Percentiles rank a stretch among this genome's conserved stretches.
These are phyloP conservation scores for Leccinum variabile DNA, from an alignment of 1,284 basidiomycete genomes.

Conservation along the genomic window DNA sequence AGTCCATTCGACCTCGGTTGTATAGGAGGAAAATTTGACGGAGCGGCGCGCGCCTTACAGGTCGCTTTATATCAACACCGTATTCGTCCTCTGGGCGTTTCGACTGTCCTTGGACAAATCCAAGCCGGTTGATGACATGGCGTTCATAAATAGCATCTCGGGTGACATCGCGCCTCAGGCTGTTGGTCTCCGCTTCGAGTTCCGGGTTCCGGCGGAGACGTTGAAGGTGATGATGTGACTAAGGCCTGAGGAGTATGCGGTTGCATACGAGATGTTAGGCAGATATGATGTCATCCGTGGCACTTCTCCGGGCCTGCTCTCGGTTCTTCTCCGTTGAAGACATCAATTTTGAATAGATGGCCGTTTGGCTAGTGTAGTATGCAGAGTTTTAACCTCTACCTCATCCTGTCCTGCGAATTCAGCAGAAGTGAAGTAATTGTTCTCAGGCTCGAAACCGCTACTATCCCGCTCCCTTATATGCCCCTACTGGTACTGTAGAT, in stretches of 20 bases:
- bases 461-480: too few species aligned
- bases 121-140: constrained; percentile 15
- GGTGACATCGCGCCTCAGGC: neutral
- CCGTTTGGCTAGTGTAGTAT: neutral
- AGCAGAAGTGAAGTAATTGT: neutral
- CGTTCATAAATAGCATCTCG: neutral
- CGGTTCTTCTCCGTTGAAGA: neutral
- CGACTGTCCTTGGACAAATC: constrained; percentile 10
- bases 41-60: neutral
- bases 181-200: constrained; percentile 9
- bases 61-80: constrained; percentile 17
- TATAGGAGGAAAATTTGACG: neutral
- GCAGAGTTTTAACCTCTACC: neutral
- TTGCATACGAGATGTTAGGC: neutral
- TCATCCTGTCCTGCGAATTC: neutral
- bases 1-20: neutral
- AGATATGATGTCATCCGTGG: neutral
- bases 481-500: constrained; percentile 54
- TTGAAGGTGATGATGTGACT: constrained; percentile 11
- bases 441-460: too few species aligned
- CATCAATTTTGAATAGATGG: neutral
- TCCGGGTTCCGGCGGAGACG: constrained; percentile 5
- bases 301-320: neutral
- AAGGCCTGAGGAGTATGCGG: neutral
- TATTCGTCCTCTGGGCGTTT: constrained; percentile 19